Evolutionary conservation across 106 monocot species (phyloP), one percentile per base, ranked within the genome.

Genomic region (Alisma plantagoaquatica): DNA sequence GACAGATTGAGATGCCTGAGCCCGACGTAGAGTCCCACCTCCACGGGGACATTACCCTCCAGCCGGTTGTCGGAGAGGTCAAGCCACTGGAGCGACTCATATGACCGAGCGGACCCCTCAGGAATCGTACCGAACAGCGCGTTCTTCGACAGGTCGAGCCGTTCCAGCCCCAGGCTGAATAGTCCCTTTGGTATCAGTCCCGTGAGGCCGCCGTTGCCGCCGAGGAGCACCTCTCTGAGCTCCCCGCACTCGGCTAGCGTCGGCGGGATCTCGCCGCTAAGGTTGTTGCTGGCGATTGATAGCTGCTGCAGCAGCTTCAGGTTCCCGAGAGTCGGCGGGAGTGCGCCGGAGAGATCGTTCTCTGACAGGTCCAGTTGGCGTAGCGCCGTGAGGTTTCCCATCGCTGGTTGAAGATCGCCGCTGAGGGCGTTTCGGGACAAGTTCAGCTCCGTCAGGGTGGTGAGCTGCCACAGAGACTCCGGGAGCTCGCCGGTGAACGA

Each of bases 111-210:
- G 2, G 84, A 77, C 2, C 69, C 80, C 0, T 75, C 22, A 2
- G 94, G 94, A 33, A 94, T 43, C 3, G 46, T 9, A 10, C 94
- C 94, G 2, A 67, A 57, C 38, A 94, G 67, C 22, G 48, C 57
- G 55, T 94, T 94, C 1, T 67, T 73, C 0, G 88, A 83, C 10
- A 94, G 57, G 59, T 94, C 94, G 28, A 94, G 63, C 20, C 71
- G 58, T 29, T 69, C 69, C 33, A 88, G 49, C 14, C 70, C 88
- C 19, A 94, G 63, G 27, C 81, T 64, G 51, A 84, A 80, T 29
- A 88, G 27, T 1, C 59, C 63, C 15, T 53, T 55, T 15, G 94
- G 94, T 29, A 94, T 84, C 58, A 65, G 68, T 17, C 94, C 88
- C 10, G 48, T 67, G 10, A 94, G 64, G 16, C 25, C n/a, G n/a